phyloP scores from a whole-genome alignment of 2,329 filamentous ascomycete genomes.

The Fonsecaea nubica region DNA sequence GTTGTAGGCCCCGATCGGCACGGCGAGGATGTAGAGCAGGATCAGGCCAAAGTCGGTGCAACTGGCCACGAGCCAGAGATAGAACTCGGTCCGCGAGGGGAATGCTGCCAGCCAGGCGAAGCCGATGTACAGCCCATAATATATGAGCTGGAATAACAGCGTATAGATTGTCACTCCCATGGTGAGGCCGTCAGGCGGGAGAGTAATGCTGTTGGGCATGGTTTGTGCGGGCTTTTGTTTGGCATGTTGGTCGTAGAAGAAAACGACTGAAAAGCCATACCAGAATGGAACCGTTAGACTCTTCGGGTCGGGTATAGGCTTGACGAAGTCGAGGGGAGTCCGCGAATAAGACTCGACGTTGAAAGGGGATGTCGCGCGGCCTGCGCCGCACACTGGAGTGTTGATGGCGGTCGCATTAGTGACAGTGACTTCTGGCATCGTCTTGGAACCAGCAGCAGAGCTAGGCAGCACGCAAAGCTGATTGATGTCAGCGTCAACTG shows the following conservation, averaged over 20 bases:
- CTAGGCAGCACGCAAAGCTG: background rate
- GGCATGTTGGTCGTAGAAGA: background rate
- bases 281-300: constrained; percentile 3
- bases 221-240: constrained; percentile 6
- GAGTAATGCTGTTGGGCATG: constrained; percentile 2
- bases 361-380: background rate
- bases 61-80: constrained; percentile 4
- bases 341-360: background rate
- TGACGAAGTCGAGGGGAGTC: constrained; percentile 10
- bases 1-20: background rate
- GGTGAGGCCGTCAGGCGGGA: constrained; percentile 6
- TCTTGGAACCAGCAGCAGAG: background rate
- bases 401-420: background rate
- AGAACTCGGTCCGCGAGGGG: constrained; percentile 8
- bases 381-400: too few relatives aligned
- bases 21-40: background rate
- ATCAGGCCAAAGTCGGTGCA: constrained; percentile 1
- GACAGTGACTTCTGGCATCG: background rate
- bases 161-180: background rate
- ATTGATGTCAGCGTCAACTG: background rate
- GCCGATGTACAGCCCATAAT: background rate
- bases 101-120: constrained; percentile 6
- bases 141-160: constrained; percentile 1
- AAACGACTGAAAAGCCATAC: constrained; percentile 2
- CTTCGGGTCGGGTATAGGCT: background rate